Base-by-base conservation (phyloP, 495 filamentous ascomycete species). In the Xylaria grammica region DNA sequence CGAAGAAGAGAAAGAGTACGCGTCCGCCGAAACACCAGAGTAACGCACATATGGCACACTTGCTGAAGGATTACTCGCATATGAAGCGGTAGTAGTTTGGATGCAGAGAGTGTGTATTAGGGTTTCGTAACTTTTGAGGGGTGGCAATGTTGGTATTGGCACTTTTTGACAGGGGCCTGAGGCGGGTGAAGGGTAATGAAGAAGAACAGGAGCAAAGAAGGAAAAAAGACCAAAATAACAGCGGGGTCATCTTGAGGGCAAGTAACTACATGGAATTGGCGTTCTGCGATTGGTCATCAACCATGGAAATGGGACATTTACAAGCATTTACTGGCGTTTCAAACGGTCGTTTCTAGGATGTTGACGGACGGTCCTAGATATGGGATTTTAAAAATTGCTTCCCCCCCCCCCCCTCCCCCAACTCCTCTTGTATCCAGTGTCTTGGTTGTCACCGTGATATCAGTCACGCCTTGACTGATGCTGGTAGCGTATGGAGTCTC, bases 11-110 rank as follows among this genome's bases (percentile, higher is more conserved):
- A 84, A 90, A 86, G 85, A 80, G 81, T 61, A 79, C 79, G 53
- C 87, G 86, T 65, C 87, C 88, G 62, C 91, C 90, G 27, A 96
- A 93, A 83, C 71, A 67, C 26, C 89, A 89, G 44, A 97, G 93
- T 51, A 99, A 99, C 72, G 89, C 86, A 34, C 95, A 99, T 74
- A 97, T 99, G 95, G 84, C 82, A 70, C 88, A 90, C 66, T 85
- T 99, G 49, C 79, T 98, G 63, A 89, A 90, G 78, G 93, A 97
- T 71, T 96, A 93, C 65, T 89, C 88, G 32, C 84, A 90, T 75
- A 68, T 75, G 50, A 80, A 75, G 69, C 72, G 75, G 49, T 78
- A 69, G 40, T 53, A n/a, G 40, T n/a, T 10, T 1, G 38, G 0
- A 0, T 61, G 22, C 13, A 49, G 30, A 20, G 4, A 30, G 22